A percentile compares a stretch with the other conserved stretches of the same genome.
Conservation (phyloP, 139 green algal genomes). For the Chlamydomonas sp. region DNA sequence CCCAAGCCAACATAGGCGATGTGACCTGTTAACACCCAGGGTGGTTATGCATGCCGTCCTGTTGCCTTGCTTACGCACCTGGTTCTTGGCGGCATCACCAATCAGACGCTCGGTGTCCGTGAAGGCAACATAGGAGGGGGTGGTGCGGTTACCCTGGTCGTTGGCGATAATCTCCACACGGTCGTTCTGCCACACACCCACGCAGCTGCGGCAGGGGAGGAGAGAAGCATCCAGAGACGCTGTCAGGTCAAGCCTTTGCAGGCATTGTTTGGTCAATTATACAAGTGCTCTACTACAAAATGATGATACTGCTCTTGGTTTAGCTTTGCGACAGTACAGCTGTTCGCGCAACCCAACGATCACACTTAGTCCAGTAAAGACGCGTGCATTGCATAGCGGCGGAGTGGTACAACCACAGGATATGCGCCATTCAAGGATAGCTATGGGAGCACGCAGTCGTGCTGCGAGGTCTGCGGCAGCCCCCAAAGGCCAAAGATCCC, state of each 20-base stretch:
- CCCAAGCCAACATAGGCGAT: background rate
- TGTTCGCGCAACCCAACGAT: too few relatives aligned
- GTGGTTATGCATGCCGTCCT: too few relatives aligned
- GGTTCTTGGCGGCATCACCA: conserved; percentile 97
- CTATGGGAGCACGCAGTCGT: too few relatives aligned
- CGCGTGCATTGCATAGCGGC: too few relatives aligned
- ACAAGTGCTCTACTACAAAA: background rate
- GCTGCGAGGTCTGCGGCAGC: too few relatives aligned
- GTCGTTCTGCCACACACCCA: conserved; percentile 93
- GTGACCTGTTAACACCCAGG: background rate
- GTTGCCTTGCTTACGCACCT: conserved; percentile 65
- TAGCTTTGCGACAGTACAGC: too few relatives aligned
- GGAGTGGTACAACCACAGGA: too few relatives aligned
- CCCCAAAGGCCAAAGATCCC: background rate
- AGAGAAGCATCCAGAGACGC: background rate
- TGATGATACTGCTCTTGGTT: too few relatives aligned
- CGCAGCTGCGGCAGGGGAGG: conserved; percentile 56
- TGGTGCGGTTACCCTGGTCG: conserved; percentile 95
- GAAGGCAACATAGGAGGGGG: conserved; percentile 96
- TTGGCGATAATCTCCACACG: conserved; percentile 96
- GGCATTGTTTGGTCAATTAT: background rate
- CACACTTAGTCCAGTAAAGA: too few relatives aligned
- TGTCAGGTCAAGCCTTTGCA: background rate
- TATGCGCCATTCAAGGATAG: too few relatives aligned
- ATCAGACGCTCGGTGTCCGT: conserved; percentile 98